Evolutionary conservation across 1,284 basidiomycete genomes (phyloP), one percentile per base, ranked within the genome.

Genomic region (Amylostereum chailletii): DNA sequence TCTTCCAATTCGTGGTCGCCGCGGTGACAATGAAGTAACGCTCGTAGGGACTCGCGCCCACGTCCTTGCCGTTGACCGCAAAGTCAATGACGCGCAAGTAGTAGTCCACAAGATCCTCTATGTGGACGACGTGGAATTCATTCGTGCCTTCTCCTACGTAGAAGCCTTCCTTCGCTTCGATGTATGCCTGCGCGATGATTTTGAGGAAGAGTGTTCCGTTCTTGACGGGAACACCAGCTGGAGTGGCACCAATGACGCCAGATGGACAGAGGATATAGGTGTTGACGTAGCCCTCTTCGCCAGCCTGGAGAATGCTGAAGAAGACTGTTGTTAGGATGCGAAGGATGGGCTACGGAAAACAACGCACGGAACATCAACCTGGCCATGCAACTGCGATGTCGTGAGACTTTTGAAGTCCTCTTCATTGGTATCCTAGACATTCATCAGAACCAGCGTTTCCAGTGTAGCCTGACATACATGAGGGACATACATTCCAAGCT

Each of bases 121-220:
- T 55, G 34, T 60, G 53, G 6, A 56, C 56, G 50, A 46, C 44
- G 52, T 53, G 53, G 33, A 38, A 57, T 30, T 45, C 39, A 46
- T 58, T 58, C 31, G 54, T 57, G 7, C 57, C 58, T 41, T 59
- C 54, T 10, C 57, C 57, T 29, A 58, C 48, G 45, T 56, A 57
- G 37, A 52, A 40, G 6, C 49, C 46, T 10, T 51, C 37, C 19
- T 52, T 6, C 10, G n/a, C 3, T 9, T 26, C 26, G 37, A 33
- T 37, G 33, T 10, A 4, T 26, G 34, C 29, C 43, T 50, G 44
- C 3, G 41, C 32, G 4, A 50, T 4, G 27, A 45, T n/a, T 37
- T 41, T 38, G 46, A 47, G n/a, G 27, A 46, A 34, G 31, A 53
- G 31, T 11, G 48, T 36, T 31, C 51, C 8, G 45, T 19, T 37